Evolutionary conservation across 345 rosid species (phyloP).

Genomic region (Salix exigua): DNA sequence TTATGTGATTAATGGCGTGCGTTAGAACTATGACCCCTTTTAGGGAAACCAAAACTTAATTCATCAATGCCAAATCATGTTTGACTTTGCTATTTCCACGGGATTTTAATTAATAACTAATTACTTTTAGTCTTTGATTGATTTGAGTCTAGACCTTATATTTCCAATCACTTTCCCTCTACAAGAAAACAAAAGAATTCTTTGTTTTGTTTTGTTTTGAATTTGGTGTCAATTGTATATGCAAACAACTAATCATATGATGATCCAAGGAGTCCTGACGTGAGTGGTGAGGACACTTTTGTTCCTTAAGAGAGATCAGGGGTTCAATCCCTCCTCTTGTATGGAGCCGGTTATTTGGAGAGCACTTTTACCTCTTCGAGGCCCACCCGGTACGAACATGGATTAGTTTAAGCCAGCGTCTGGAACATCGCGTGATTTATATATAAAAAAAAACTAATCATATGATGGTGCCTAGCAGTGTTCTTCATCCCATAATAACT

Average conservation of each 20-base stretch:
- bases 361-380: no score
- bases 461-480: not conserved
- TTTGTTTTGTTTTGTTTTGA: not conserved
- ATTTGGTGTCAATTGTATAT: not conserved
- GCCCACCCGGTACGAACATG: no score
- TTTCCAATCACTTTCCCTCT: not conserved
- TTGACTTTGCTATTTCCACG: not conserved
- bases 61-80: not conserved
- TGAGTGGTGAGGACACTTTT: no score
- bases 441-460: no score
- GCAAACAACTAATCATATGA: not conserved
- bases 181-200: not conserved
- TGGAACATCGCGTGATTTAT: no score
- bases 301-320: no score
- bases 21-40: constrained; percentile 21
- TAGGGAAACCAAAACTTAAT: constrained; percentile 23
- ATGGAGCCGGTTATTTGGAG: no score
- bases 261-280: no score
- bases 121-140: not conserved
- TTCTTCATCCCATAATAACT: no score
- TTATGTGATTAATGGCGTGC: constrained; percentile 1
- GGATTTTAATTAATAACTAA: not conserved
- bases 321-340: no score
- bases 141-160: not conserved
- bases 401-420: no score